Evolutionary conservation across 2,329 filamentous ascomycete genomes (phyloP).

Genomic region (Hypomyces perniciosus): DNA sequence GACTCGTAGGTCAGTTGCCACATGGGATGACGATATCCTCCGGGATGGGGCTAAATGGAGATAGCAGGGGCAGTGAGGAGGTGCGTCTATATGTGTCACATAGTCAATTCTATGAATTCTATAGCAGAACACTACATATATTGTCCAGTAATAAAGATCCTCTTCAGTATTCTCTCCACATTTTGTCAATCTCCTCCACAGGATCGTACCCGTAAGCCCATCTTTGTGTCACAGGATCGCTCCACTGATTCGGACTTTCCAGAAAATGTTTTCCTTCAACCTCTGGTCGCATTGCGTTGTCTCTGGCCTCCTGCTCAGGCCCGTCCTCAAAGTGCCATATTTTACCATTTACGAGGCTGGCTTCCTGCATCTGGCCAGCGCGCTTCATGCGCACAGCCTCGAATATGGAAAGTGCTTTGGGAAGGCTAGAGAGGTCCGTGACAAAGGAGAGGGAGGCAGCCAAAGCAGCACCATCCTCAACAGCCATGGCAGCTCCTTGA

Average conservation of each 20-base stretch:
- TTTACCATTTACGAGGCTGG: slow-evolving; percentile 38
- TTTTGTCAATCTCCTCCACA: slow-evolving; percentile 21
- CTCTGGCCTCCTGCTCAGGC: slow-evolving; percentile 34
- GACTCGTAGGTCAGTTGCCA: too few relatives aligned
- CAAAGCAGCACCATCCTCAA: slow-evolving; percentile 37
- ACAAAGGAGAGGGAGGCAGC: slow-evolving; percentile 27
- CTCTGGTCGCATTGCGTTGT: slow-evolving; percentile 35
- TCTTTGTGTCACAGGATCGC: slow-evolving; percentile 37
- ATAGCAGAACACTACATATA: too few relatives aligned
- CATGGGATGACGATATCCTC: too few relatives aligned
- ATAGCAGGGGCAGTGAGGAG: too few relatives aligned
- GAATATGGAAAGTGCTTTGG: slow-evolving; percentile 29
- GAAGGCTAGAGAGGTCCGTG: slow-evolving; percentile 20
- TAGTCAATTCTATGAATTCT: too few relatives aligned
- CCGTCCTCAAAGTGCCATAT: slow-evolving; percentile 44
- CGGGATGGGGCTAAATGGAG: too few relatives aligned
- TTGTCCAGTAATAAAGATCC: too few relatives aligned
- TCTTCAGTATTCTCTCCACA: background rate
- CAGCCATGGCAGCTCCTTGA: slow-evolving; percentile 38
- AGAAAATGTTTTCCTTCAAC: slow-evolving; percentile 30
- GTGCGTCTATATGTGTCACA: too few relatives aligned
- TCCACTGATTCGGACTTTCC: slow-evolving; percentile 43
- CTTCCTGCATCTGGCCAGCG: slow-evolving; percentile 36
- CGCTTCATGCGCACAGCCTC: slow-evolving; percentile 30
- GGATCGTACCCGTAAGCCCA: slow-evolving; percentile 47